Evolutionary conservation across 192 early-diverging fungal genomes (phyloP).

Genomic region (Entomortierella beljakovae): DNA sequence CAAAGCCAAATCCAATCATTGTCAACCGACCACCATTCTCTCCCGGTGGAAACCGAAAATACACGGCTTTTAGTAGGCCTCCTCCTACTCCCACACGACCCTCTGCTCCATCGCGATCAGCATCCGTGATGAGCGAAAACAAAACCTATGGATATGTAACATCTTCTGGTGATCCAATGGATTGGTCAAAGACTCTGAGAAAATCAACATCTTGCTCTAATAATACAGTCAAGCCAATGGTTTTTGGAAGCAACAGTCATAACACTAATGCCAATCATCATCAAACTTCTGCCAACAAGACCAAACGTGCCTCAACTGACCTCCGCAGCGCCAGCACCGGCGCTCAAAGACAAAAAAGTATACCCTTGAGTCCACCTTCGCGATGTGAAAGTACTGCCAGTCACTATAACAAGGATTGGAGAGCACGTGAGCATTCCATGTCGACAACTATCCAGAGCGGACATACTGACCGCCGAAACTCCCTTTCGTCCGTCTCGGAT

Average conservation of each 20-base stretch:
- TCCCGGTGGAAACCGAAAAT: slow-evolving; percentile 34
- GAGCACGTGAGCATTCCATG: background rate
- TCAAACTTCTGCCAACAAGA: background rate
- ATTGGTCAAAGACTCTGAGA: slow-evolving; percentile 29
- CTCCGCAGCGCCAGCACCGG: background rate
- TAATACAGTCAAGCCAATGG: background rate
- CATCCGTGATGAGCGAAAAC: slow-evolving; percentile 22
- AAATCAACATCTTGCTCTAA: slow-evolving; percentile 18
- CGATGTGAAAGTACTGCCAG: slow-evolving; percentile 19
- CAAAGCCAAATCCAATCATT: slow-evolving; percentile 14
- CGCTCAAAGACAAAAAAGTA: background rate
- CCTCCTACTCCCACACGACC: slow-evolving; percentile 5
- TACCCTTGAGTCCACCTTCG: background rate
- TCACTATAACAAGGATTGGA: background rate
- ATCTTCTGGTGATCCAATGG: slow-evolving; percentile 3
- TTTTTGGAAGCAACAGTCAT: background rate
- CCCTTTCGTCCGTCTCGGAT: slow-evolving; percentile 18
- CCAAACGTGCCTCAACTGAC: background rate
- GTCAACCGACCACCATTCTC: slow-evolving; percentile 41
- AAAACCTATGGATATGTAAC: background rate
- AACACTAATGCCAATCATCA: slow-evolving; percentile 6
- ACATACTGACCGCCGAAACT: background rate
- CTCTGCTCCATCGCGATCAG: slow-evolving; percentile 13
- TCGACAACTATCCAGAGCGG: background rate
- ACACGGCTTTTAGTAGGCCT: slow-evolving; percentile 31